Base-by-base conservation (phyloP, 2,329 filamentous ascomycete genomes). In the Ascocoryne sarcoides region DNA sequence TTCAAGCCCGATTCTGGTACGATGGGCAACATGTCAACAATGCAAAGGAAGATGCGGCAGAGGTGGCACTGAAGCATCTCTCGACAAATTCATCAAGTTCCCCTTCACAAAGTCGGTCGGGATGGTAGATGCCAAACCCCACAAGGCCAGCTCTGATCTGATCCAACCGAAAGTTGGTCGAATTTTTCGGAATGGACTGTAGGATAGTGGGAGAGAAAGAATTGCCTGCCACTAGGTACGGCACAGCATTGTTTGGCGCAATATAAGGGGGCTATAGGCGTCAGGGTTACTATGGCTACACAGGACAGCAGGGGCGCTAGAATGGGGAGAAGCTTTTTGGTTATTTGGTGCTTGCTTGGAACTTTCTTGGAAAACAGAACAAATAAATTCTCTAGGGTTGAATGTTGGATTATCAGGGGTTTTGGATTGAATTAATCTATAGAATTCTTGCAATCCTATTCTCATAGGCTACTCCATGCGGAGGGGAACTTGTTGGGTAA, bases 11-110 rank as follows among this genome's bases (percentile, higher is more conserved):
- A 47, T 94, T 79, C 65, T 95, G 86, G 86, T 95, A 94, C 64
- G 88, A 93, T 62, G 87, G 87, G 46, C 79, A 86, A 60, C 87
- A 86, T 58, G 71, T 90, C 62, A 78, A 89, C 68, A 93, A 93
- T 57, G 87, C 87, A 43, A 82, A 78, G 64, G 88, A 95, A 62
- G 88, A 95, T 60, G 88, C 86, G n/a, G 87, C 88, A 49, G 86
- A 95, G 64, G 74, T 83, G 46, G 87, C 87, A 18, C 62, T 84
- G 45, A 73, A 70, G 56, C 73, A 70, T 63, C 62, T 84, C 40
- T n/a, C n/a, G n/a, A 50, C 34, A n/a, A 35, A 9, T 17, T 35
- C 32, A 17, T 9, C 32, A n/a, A 9, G 7, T 12, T 26, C 23
- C 7, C 23, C 23, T 12, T 26, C 23, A 7, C 7, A 7, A 26